A percentile compares a stretch with the other conserved stretches of the same genome.
Conservation (phyloP, 305 asterid genomes). For the Fraxinus sp. region DNA sequence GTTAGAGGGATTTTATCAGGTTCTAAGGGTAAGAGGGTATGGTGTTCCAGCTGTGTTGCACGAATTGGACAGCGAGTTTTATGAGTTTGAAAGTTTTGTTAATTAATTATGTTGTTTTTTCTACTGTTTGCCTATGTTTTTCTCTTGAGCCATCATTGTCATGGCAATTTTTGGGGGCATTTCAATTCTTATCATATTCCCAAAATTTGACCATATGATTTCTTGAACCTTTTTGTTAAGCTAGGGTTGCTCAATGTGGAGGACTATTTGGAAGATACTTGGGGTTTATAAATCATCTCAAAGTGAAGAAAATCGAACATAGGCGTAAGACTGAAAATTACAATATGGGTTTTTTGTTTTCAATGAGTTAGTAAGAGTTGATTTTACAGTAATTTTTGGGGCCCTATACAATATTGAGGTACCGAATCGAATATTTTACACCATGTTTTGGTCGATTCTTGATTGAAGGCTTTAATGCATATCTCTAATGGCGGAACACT, state of each 20-base stretch:
- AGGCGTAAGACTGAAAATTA: background rate
- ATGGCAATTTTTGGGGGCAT: conserved; percentile 26
- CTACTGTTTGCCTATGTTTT: conserved; percentile 36
- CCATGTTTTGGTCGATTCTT: background rate
- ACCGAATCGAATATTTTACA: background rate
- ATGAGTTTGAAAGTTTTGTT: conserved; percentile 36
- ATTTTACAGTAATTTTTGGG: background rate
- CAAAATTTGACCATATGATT: conserved; percentile 11
- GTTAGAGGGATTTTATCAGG: conserved; percentile 26
- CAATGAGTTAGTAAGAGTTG: background rate
- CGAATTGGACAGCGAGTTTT: conserved; percentile 35
- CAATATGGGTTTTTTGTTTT: background rate
- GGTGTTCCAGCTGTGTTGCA: conserved; percentile 57
- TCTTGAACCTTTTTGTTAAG: conserved; percentile 9
- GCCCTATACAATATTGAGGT: background rate
- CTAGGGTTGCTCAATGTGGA: conserved; percentile 12
- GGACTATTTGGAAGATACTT: background rate
- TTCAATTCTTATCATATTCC: conserved; percentile 20
- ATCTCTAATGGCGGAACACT: background rate
- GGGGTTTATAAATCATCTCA: background rate
- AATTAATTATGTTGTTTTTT: conserved; percentile 40
- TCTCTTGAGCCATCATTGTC: conserved; percentile 48
- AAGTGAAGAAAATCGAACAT: background rate
- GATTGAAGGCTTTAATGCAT: background rate
- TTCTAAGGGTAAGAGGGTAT: conserved; percentile 36